phyloP scores from a whole-genome alignment of 169 alveolate species.

The Cryptosporidium ryanae region DNA sequence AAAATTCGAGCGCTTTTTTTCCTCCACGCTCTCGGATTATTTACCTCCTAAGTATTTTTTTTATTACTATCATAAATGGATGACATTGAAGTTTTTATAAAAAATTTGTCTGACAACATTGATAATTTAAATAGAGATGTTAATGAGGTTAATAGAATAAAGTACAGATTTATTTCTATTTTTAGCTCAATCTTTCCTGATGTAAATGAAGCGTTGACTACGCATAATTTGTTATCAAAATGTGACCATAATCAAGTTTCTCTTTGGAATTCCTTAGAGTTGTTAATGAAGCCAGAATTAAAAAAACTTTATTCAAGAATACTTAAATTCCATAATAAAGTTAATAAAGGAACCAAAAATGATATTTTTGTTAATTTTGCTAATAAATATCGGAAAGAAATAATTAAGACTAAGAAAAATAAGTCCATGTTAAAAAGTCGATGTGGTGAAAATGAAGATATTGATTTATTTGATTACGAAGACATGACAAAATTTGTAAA shows the following conservation, averaged over 20 bases:
- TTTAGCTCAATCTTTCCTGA: constrained; percentile 9
- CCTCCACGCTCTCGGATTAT: background rate
- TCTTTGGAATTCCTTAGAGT: constrained; percentile 42
- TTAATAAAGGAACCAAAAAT: background rate
- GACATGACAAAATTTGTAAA: constrained; percentile 45
- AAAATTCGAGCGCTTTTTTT: constrained; percentile 8
- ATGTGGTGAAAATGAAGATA: background rate
- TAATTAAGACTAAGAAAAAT: background rate
- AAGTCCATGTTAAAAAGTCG: background rate
- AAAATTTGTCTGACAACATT: background rate
- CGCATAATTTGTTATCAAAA: constrained; percentile 7
- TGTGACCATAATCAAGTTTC: constrained; percentile 36
- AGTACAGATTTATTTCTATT: constrained; percentile 21
- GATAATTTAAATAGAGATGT: background rate
- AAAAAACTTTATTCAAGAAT: constrained; percentile 14
- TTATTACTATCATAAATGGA: constrained; percentile 14
- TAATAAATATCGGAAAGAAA: background rate
- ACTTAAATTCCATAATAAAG: background rate
- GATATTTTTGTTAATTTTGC: constrained; percentile 19
- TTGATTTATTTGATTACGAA: constrained; percentile 51
- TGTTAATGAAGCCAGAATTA: constrained; percentile 17
- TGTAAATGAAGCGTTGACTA: background rate
- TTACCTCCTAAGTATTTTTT: background rate
- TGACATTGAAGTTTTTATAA: constrained; percentile 20
- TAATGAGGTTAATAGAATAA: background rate